Conservation (phyloP, 345 rosid genomes). For the Gynandropsis gynandra region DNA sequence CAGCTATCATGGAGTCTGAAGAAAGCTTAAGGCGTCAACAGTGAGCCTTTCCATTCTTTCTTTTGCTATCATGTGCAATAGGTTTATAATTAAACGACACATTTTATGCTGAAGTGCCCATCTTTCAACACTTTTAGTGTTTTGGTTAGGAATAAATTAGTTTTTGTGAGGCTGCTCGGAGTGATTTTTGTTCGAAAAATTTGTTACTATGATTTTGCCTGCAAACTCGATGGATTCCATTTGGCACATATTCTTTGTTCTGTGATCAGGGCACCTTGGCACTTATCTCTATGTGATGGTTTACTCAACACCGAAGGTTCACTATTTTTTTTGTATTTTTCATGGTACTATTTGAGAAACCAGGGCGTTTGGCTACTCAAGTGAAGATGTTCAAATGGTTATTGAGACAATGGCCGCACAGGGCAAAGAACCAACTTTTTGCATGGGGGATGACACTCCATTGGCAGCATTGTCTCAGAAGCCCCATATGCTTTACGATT, state of each 20-base stretch:
- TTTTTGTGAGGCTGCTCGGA: conserved; percentile 8
- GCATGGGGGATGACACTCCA: conserved; percentile 98
- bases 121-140: neutral
- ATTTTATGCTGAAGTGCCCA: conserved; percentile 6
- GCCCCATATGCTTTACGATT: conserved; percentile 94
- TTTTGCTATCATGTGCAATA: conserved; percentile 9
- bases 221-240: conserved; percentile 6
- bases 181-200: neutral
- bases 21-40: conserved; percentile 74
- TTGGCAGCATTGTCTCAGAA: conserved; percentile 85
- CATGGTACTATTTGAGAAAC: conserved; percentile 17
- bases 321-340: conserved; percentile 17
- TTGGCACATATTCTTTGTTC: neutral
- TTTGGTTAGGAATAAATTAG: conserved; percentile 12
- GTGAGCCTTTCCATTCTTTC: conserved; percentile 47
- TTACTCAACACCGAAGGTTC: neutral
- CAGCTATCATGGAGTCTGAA: conserved; percentile 70
- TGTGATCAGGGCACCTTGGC: neutral
- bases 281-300: neutral
- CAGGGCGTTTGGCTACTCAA: conserved; percentile 98
- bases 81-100: neutral
- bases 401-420: conserved; percentile 96
- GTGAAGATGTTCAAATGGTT: conserved; percentile 99
- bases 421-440: conserved; percentile 97
- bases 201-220: conserved; percentile 12